These are phyloP conservation scores for Termitomyces bulborhizus DNA, from an alignment of 768 basidiomycete genomes.

Conservation along the genomic window DNA sequence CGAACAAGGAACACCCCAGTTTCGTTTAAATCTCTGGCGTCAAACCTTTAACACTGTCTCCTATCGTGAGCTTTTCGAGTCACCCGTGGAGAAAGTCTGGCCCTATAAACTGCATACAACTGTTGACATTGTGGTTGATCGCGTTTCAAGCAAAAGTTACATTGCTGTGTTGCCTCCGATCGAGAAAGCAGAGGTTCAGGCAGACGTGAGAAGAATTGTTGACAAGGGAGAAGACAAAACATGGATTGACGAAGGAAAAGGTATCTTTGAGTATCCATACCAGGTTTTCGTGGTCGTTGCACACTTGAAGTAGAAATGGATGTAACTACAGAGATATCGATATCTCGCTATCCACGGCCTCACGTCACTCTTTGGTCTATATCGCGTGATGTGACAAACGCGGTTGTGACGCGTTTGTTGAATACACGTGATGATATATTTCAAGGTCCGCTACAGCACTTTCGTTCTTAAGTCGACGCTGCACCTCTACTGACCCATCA, in stretches of 20 bases:
- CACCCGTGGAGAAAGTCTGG: slow-evolving; percentile 53
- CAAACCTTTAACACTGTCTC: slow-evolving; percentile 55
- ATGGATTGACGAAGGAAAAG: slow-evolving; percentile 72
- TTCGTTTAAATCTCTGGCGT: slow-evolving; percentile 72
- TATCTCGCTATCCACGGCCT: too few species aligned
- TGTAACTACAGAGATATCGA: background rate
- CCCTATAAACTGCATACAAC: slow-evolving; percentile 46
- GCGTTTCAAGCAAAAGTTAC: slow-evolving; percentile 83
- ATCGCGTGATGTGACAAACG: slow-evolving; percentile 12
- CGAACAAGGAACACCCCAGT: slow-evolving; percentile 77
- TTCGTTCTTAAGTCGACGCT: slow-evolving; percentile 10
- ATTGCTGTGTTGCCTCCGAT: slow-evolving; percentile 56
- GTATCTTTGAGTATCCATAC: slow-evolving; percentile 80
- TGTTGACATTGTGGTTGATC: slow-evolving; percentile 50
- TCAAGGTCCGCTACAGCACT: slow-evolving; percentile 14
- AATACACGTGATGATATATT: slow-evolving; percentile 12
- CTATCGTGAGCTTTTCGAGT: slow-evolving; percentile 55
- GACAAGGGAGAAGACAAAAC: slow-evolving; percentile 51
- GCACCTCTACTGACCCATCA: slow-evolving; percentile 17
- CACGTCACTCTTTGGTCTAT: too few species aligned
- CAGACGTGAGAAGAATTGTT: slow-evolving; percentile 50
- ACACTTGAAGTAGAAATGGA: slow-evolving; percentile 15
- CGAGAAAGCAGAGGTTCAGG: slow-evolving; percentile 47
- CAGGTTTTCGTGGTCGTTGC: slow-evolving; percentile 54
- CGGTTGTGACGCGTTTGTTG: slow-evolving; percentile 12